Base-by-base conservation (phyloP, 495 filamentous ascomycete species). In the Penicilliopsis zonata region DNA sequence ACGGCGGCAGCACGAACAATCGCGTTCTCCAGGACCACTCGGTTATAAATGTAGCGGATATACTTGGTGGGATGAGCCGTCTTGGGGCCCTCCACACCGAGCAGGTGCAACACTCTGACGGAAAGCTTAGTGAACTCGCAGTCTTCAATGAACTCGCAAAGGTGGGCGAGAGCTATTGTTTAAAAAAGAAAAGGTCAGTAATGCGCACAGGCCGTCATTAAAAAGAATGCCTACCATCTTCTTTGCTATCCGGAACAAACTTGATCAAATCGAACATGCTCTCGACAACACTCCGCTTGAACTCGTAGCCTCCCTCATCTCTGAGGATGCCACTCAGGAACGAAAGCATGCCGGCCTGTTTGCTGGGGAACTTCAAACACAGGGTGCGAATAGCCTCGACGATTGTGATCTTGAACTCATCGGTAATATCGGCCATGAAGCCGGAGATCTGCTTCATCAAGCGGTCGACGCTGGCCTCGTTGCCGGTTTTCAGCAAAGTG, bases 221-320 rank as follows among this genome's bases (percentile, higher is more conserved):
- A n/a, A n/a, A n/a, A n/a, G n/a, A n/a, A n/a, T n/a, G n/a, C 64
- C 43, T 50, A 75, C 71, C 72, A 50, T 99, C 92, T 63, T 96
- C 90, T 61, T 92, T 93, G 44, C 85, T 92, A 24, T 94, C 90
- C 3, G 92, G 90, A 4, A 96, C 90, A 52, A 96, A 99, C 50
- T 95, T 94, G 59, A 99, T 99, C 26, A 99, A 67, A 53, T 99
- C 90, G 45, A 96, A 96, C 80, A 96, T 95, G 73, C 86, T 94
- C 65, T 96, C 92, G 28, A 99, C 88, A 14, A 99, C 90, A 28
- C 80, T 79, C 27, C 82, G 82, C 72, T 99, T 99, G 60, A 96
- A 96, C 32, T 96, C 92, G 51, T 94, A 99, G 28, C 90, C 92
- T 43, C 90, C 90, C 53, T 99, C 90, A 47, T 99, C 90, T 10